Evolutionary conservation across 768 basidiomycete genomes (phyloP), one percentile per base, ranked within the genome.

Genomic region (Pulveroboletus sp.): DNA sequence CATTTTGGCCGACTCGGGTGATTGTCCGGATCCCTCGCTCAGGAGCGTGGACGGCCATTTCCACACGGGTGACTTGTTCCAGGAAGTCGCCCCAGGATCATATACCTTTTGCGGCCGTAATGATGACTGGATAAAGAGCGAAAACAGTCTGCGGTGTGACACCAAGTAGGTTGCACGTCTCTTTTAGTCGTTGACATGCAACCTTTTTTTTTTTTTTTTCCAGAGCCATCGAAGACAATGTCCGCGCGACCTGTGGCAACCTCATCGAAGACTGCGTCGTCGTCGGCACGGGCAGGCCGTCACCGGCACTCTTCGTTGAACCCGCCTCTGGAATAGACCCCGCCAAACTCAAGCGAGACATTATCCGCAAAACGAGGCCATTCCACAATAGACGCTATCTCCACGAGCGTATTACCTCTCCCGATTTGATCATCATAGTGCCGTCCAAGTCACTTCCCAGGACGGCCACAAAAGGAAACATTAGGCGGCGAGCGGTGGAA

Each of bases 51-150:
- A 90, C 61, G 86, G 86, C 6, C 72, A 86, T 59, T 87, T 85
- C 70, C 87, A 87, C 63, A 89, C 87, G 13, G 87, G 88, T 2
- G 87, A 90, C 65, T 70, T 90, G n/a, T 90, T 90, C 72, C 76
- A 80, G 58, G 81, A 87, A 64, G 71, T 74, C 16, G 55, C 69
- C 2, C 72, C 79, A 1, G 85, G 84, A 0, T 69, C 68, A 56
- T 90, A 84, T 61, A 61, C 80, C 39, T 85, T 77, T 52, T 78
- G 83, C 32, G 88, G 87, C 21, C 79, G 88, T 35, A 80, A 87
- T 51, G 87, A 90, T 57, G 87, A 90, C 66, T 89, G 87, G 88
- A 90, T 90, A 65, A 90, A 90, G 70, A 83, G 82, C 33, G 84
- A 87, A 61, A 86, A 80, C 61, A 83, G 86, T 60, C 69, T 89